Base-by-base conservation (phyloP, 371 early-diverging fungal genomes). In the Mucor saturninus region DNA sequence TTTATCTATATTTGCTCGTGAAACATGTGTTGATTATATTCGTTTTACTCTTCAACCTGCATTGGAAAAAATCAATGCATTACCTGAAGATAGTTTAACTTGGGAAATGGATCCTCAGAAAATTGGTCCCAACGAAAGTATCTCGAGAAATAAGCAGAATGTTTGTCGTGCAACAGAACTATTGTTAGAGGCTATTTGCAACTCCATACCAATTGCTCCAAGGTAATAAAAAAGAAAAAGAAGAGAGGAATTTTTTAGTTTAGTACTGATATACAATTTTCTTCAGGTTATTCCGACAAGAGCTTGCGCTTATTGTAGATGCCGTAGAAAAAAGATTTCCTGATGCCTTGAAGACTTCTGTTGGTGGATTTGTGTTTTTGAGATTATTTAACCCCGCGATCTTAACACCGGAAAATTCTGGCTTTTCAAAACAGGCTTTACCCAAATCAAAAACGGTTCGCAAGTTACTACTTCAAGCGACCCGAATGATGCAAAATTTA, bases 401-500 rank as follows among this genome's bases (percentile, higher is more conserved):
- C 56, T 89, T 96, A 5, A 86, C 94, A 1, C 97, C 97, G 0
- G 89, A 88, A 56, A 71, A 66, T 1, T 78, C 80, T 42, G 82
- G 83, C 2, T 59, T 86, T 61, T 61, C 83, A 9, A 77, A 80
- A 49, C 54, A 62, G 2, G 73, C 80, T 2, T 55, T 83, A 8
- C 76, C 79, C 28, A 48, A 57, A 42, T 87, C 81, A 64, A 76
- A 81, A 52, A 86, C 92, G 37, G 74, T 93, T 13, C 86, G 91
- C n/a, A 88, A 93, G 49, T 89, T 94, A 8, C 73, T 96, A 42
- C 73, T 96, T 15, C 79, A 95, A 49, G 90, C 92, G 42, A 94
- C 96, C n/a, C 95, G 96, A 69, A 91, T 95, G 35, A 94, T 97
- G 62, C 97, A 96, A 69, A 97, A 95, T 67, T 70, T 97, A 67